phyloP scores from a whole-genome alignment of 192 early-diverging fungal genomes.

The Coemansia sp. region DNA sequence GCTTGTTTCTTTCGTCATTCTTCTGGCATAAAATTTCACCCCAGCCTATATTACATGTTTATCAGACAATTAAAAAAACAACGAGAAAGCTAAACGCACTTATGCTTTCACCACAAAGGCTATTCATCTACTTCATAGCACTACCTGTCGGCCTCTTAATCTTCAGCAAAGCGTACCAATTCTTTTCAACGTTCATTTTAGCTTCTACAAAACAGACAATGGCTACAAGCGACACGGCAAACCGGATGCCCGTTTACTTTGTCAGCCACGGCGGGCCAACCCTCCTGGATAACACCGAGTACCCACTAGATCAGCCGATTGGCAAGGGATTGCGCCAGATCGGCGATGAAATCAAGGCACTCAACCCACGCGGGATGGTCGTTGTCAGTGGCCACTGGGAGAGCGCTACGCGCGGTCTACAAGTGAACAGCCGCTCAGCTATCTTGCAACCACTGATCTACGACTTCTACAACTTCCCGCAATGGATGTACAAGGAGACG shows the following conservation, averaged over 20 bases:
- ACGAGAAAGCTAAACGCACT: neutral
- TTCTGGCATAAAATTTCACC: too few relatives aligned
- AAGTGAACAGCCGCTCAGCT: conserved; percentile 33
- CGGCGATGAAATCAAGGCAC: conserved; percentile 43
- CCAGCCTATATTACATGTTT: too few relatives aligned
- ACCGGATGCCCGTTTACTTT: conserved; percentile 38
- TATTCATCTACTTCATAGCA: conserved; percentile 5
- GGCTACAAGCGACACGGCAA: neutral
- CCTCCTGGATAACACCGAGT: conserved; percentile 32
- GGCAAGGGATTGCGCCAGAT: conserved; percentile 33
- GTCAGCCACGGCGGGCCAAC: conserved; percentile 49
- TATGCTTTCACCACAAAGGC: neutral
- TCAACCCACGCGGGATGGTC: conserved; percentile 61
- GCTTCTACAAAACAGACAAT: neutral
- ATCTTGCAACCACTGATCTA: conserved; percentile 56
- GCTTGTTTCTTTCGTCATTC: too few relatives aligned
- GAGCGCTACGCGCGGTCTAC: conserved; percentile 41
- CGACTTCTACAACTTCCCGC: conserved; percentile 68
- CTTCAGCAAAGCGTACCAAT: neutral
- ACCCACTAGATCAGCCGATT: conserved; percentile 21
- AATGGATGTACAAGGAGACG: conserved; percentile 57
- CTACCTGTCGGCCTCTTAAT: neutral
- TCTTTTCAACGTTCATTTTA: neutral
- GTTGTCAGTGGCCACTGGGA: conserved; percentile 73
- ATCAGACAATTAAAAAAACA: neutral